Evolutionary conservation across 169 alveolate species (phyloP).

Genomic region (Cryptosporidium bovis): DNA sequence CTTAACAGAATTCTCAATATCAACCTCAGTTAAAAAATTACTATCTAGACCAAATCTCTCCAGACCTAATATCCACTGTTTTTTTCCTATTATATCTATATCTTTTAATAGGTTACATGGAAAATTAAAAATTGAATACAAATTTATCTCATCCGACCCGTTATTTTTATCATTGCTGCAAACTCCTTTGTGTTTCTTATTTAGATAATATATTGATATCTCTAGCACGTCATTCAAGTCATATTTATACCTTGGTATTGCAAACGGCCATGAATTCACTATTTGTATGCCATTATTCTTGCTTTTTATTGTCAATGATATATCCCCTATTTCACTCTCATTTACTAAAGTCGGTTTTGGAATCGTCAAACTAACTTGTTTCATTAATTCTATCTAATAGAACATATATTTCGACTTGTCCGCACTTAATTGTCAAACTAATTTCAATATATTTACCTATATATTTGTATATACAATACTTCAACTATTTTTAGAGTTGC

Average conservation of each 20-base stretch:
- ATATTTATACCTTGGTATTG: conserved; percentile 55
- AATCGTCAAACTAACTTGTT: conserved; percentile 57
- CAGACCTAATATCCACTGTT: conserved; percentile 65
- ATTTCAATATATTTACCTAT: not conserved
- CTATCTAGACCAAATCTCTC: not conserved
- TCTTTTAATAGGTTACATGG: conserved; percentile 57
- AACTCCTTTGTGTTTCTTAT: not conserved
- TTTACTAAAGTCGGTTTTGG: conserved; percentile 60
- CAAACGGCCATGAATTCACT: conserved; percentile 48
- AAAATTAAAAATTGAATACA: conserved; percentile 35
- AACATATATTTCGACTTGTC: not conserved
- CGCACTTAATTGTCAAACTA: not conserved
- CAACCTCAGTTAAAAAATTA: not conserved
- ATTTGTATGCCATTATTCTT: conserved; percentile 16
- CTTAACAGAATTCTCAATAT: conserved; percentile 1
- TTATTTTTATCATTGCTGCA: not conserved
- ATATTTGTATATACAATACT: not conserved
- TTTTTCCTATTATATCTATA: conserved; percentile 29
- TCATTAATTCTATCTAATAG: conserved; percentile 1
- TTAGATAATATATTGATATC: conserved; percentile 21
- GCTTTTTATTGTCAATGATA: conserved; percentile 54
- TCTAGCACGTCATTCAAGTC: conserved; percentile 38
- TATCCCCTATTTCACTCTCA: conserved; percentile 1
- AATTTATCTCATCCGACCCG: conserved; percentile 17
- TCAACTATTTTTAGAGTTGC: not conserved